phyloP scores from a whole-genome alignment of 495 filamentous ascomycete species.

The Neurospora sp. region DNA sequence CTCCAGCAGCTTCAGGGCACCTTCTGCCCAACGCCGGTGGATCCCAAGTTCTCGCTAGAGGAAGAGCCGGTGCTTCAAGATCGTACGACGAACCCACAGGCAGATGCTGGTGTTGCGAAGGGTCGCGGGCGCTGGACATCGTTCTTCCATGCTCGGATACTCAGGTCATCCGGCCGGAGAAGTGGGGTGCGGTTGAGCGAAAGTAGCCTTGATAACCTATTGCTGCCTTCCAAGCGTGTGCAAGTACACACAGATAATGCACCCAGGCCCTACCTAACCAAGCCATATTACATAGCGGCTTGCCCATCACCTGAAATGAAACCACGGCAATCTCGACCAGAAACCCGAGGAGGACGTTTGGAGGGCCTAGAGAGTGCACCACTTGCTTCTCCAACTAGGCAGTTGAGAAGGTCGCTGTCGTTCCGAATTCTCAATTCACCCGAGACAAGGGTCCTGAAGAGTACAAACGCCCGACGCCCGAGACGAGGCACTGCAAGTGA shows the following conservation, averaged over 20 bases:
- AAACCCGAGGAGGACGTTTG: neutral
- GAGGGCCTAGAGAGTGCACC: neutral
- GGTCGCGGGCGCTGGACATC: constrained; percentile 32
- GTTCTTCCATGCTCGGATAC: constrained; percentile 33
- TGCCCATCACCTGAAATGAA: neutral
- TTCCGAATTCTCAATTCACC: constrained; percentile 42
- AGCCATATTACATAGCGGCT: constrained; percentile 18
- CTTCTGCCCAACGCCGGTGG: constrained; percentile 8
- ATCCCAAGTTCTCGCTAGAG: constrained; percentile 26
- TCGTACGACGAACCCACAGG: constrained; percentile 5
- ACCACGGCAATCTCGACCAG: neutral
- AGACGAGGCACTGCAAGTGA: constrained; percentile 28
- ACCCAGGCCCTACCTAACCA: constrained; percentile 23
- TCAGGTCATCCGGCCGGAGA: constrained; percentile 10
- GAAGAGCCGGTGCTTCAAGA: constrained; percentile 12
- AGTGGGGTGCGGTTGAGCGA: constrained; percentile 13
- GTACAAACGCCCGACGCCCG: constrained; percentile 37
- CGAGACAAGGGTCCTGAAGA: constrained; percentile 38
- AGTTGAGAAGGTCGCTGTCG: constrained; percentile 38
- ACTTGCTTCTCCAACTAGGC: constrained; percentile 24
- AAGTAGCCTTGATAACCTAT: constrained; percentile 13
- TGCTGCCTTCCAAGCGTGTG: constrained; percentile 22
- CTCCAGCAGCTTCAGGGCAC: constrained; percentile 42
- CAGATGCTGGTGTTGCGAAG: constrained; percentile 7
- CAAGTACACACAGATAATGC: constrained; percentile 10